Evolutionary conservation across 495 filamentous ascomycete species (phyloP).

Genomic region (Penicillium pulvis): DNA sequence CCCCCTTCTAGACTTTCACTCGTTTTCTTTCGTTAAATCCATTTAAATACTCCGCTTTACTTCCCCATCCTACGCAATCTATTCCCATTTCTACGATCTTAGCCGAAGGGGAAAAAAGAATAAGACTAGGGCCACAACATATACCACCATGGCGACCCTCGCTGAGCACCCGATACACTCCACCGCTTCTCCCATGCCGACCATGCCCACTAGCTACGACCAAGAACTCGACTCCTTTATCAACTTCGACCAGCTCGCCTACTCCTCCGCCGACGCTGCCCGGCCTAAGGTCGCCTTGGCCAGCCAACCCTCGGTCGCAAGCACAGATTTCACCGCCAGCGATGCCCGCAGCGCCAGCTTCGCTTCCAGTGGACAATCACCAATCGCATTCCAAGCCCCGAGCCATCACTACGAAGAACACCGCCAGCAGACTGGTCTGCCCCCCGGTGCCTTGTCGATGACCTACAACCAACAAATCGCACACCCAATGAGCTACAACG

Average conservation of each 20-base stretch:
- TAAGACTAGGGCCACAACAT: background rate
- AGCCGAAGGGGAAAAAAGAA: background rate
- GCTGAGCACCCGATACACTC: conserved; percentile 40
- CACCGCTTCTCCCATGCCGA: conserved; percentile 31
- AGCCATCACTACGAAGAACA: conserved; percentile 92
- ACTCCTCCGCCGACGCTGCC: conserved; percentile 42
- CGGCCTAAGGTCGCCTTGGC: conserved; percentile 43
- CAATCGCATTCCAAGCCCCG: conserved; percentile 68
- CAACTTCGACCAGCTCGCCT: conserved; percentile 52
- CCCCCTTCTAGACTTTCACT: conserved; percentile 16
- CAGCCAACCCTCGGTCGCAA: conserved; percentile 41
- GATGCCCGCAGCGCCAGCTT: conserved; percentile 45
- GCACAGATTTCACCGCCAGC: conserved; percentile 39
- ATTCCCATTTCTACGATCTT: conserved; percentile 5
- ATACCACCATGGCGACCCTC: conserved; percentile 44
- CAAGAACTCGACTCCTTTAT: conserved; percentile 54
- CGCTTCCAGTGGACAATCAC: conserved; percentile 46
- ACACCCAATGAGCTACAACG: conserved; percentile 20
- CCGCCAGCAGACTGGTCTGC: conserved; percentile 87
- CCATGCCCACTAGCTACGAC: conserved; percentile 39
- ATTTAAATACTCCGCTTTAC: conserved; percentile 13
- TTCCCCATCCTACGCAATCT: conserved; percentile 7
- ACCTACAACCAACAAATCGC: conserved; percentile 45
- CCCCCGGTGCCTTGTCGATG: conserved; percentile 73
- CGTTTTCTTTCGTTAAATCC: conserved; percentile 15